Evolutionary conservation across 805 yeast species (phyloP), one percentile per base, ranked within the genome.

Genomic region (Ogataea paradorogensis): DNA sequence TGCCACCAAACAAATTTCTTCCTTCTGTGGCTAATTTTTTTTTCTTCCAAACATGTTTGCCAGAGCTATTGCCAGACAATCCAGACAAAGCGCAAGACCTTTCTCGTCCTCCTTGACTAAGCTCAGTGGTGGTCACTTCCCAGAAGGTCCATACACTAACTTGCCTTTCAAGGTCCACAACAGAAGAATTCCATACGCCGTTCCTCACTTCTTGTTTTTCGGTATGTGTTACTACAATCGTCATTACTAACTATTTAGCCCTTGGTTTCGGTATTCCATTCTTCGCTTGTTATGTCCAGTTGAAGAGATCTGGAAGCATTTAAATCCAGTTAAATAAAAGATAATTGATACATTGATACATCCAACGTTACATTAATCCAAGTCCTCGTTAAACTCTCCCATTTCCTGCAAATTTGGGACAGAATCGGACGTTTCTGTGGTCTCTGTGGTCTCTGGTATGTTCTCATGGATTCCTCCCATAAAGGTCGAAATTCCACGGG

Each of bases 111-210:
- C 82, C 33, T 59, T 83, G 42, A 62, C 70, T 54, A 64, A 40
- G 42, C 40, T 51, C 27, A 18, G 20, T 18, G 47, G 61, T 38
- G 70, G 67, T 35, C 73, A 56, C 49, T 84, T 78, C 68, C 80
- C 75, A 61, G 79, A 80, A 56, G 97, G 97, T 60, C 81, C 82
- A 33, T 93, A 93, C 82, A 73, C 84, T 59, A 91, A 93, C 78
- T 62, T 91, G 50, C 99, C 99, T 52, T 93, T 91, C 80, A 80
- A 80, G 76, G 95, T 91, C 49, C 89, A 88, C 77, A 74, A 82
- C 78, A 89, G 95, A 77, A 84, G 80, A 72, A 76, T 91, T 51
- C 98, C 97, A 53, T 89, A 76, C 65, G 86, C 81, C 52, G 70
- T 88, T 38, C 74, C 83, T 52, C 95, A 84, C 74, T 83, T 85